phyloP scores from a whole-genome alignment of 2,329 filamentous ascomycete species.

The Pseudogymnoascus sp. region DNA sequence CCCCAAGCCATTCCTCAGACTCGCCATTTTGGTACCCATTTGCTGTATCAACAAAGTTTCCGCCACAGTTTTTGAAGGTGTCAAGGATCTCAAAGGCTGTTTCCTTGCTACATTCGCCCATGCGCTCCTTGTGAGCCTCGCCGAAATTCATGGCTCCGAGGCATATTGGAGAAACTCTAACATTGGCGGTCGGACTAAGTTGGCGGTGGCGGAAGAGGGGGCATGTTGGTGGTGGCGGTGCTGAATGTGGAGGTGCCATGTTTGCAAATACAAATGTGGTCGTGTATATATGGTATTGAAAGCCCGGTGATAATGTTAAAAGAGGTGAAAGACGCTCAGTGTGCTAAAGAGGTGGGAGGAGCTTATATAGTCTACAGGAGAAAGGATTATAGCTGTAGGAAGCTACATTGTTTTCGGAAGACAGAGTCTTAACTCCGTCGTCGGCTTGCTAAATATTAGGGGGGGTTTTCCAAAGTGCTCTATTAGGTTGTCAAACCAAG shows the following conservation, averaged over 20 bases:
- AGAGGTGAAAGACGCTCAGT: too few species aligned
- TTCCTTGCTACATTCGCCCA: constrained; percentile 48
- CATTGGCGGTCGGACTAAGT: constrained; percentile 24
- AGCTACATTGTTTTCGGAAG: constrained; percentile 29
- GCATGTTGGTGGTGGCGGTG: constrained; percentile 17
- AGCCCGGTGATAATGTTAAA: too few species aligned
- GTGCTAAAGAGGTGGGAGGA: too few species aligned
- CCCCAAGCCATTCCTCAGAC: constrained; percentile 48
- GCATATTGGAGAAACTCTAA: constrained; percentile 26
- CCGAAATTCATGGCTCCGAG: constrained; percentile 36
- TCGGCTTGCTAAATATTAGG: too few species aligned
- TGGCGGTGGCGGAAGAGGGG: constrained; percentile 17
- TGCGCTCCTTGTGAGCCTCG: constrained; percentile 35
- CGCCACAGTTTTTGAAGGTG: constrained; percentile 43
- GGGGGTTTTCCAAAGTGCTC: too few species aligned
- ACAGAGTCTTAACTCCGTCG: too few species aligned
- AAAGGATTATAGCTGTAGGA: too few species aligned
- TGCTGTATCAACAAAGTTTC: constrained; percentile 59
- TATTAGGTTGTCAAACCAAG: too few species aligned
- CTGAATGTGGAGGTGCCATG: not conserved
- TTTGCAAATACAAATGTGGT: too few species aligned
- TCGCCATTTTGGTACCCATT: constrained; percentile 48
- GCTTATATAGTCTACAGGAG: too few species aligned
- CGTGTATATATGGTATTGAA: too few species aligned
- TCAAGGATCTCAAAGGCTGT: constrained; percentile 48